Percentiles rank a stretch among this genome's conserved stretches.
phyloP scores from a whole-genome alignment of 495 filamentous ascomycete species.

The Astrothelium macrocarpum region DNA sequence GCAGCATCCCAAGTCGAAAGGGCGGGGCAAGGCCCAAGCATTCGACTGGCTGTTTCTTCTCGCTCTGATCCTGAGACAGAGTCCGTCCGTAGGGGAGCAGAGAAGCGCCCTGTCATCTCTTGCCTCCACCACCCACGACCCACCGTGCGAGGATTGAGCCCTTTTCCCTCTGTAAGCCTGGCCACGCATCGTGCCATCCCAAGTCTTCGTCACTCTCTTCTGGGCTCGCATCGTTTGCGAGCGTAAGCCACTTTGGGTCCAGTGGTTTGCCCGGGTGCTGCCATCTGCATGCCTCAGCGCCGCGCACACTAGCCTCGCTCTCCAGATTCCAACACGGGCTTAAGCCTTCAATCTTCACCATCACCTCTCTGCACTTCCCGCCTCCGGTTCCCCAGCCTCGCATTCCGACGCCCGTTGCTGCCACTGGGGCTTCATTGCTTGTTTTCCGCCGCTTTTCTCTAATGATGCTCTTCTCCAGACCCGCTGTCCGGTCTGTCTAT shows the following conservation, averaged over 20 bases:
- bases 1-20: not conserved
- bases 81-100: constrained; percentile 5
- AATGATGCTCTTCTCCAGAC: constrained; percentile 2
- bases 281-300: not conserved
- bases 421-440: not conserved
- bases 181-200: too few relatives aligned
- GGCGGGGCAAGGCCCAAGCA: not conserved
- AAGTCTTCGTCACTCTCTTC: too few relatives aligned
- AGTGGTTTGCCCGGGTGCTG: too few relatives aligned
- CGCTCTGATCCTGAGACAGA: constrained; percentile 1
- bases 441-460: not conserved
- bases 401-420: not conserved
- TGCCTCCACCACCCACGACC: not conserved
- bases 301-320: constrained; percentile 1
- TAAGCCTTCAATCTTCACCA: not conserved
- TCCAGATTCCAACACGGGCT: constrained; percentile 2
- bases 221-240: too few relatives aligned
- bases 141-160: not conserved
- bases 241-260: too few relatives aligned
- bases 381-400: constrained; percentile 5
- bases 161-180: not conserved
- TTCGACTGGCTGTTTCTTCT: constrained; percentile 4
- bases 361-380: not conserved
- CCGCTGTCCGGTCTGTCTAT: constrained; percentile 2
- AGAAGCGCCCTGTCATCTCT: constrained; percentile 7